phyloP scores from a whole-genome alignment of 2,329 filamentous ascomycete genomes.

The Aspergillus sp. region DNA sequence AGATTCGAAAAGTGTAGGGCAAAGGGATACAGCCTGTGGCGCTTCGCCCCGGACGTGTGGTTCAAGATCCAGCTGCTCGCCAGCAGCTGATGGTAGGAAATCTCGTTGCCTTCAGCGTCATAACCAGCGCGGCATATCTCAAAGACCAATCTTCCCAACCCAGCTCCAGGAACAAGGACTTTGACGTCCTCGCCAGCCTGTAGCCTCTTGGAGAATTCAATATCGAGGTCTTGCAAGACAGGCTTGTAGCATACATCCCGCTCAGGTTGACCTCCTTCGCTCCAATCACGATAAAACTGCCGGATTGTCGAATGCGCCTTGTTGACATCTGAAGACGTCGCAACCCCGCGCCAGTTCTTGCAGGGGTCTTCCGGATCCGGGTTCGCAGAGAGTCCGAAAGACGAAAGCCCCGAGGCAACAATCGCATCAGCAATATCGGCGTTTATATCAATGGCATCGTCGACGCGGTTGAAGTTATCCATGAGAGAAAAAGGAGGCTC shows the following conservation, averaged over 20 bases:
- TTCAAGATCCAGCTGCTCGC: constrained; percentile 69
- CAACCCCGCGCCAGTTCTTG: constrained; percentile 69
- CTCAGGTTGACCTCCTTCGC: constrained; percentile 73
- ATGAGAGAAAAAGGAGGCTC: constrained; percentile 81
- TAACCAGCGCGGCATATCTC: constrained; percentile 78
- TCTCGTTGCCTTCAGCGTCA: constrained; percentile 85
- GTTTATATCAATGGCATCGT: constrained; percentile 87
- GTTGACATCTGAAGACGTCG: constrained; percentile 76
- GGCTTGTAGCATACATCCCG: constrained; percentile 77
- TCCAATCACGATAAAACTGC: constrained; percentile 97
- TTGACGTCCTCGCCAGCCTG: constrained; percentile 52
- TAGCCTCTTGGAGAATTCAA: constrained; percentile 45
- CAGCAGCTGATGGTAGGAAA: constrained; percentile 95
- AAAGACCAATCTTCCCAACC: constrained; percentile 85
- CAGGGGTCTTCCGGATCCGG: constrained; percentile 46
- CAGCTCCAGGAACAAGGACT: constrained; percentile 87
- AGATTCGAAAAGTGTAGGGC: constrained; percentile 89
- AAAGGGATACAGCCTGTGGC: constrained; percentile 83
- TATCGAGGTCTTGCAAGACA: constrained; percentile 67
- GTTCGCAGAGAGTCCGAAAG: constrained; percentile 62
- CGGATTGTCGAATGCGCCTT: constrained; percentile 91
- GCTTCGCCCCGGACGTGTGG: constrained; percentile 58
- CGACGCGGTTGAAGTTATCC: constrained; percentile 75
- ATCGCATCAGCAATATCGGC: constrained; percentile 82
- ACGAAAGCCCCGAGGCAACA: constrained; percentile 67